These are phyloP conservation scores for Sanguinoderma infundibulare DNA, from an alignment of 1,284 basidiomycete genomes.

Conservation along the genomic window DNA sequence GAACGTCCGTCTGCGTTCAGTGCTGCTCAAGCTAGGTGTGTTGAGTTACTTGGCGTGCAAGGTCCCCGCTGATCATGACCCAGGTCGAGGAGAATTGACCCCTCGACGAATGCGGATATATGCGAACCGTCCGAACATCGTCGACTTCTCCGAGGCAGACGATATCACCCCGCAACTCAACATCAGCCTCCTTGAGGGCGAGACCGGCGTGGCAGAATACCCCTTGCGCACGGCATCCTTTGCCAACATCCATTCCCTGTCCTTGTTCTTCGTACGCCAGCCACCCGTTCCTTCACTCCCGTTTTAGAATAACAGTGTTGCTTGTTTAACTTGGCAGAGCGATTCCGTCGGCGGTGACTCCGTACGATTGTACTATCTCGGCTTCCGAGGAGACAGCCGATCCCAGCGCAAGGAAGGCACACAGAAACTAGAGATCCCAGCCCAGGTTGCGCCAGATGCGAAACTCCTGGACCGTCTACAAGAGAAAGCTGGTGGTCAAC, in stretches of 20 bases:
- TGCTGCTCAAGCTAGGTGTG: conserved; percentile 75
- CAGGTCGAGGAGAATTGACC: conserved; percentile 72
- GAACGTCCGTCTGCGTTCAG: conserved; percentile 73
- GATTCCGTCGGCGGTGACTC: conserved; percentile 66
- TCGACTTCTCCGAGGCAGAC: conserved; percentile 78
- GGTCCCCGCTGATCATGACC: conserved; percentile 15
- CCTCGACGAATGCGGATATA: conserved; percentile 73
- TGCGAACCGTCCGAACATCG: conserved; percentile 70
- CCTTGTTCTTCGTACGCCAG: conserved; percentile 70
- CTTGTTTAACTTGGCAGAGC: conserved; percentile 39
- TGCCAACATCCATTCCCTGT: conserved; percentile 71
- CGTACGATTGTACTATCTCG: conserved; percentile 75
- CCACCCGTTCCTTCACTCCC: background rate
- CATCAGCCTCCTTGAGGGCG: conserved; percentile 71
- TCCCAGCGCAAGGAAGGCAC: conserved; percentile 60
- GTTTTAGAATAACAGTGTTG: background rate
- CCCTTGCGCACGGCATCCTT: conserved; percentile 78
- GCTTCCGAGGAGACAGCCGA: conserved; percentile 77
- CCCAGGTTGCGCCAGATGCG: conserved; percentile 72
- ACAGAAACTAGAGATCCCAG: conserved; percentile 69
- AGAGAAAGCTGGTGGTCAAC: conserved; percentile 59
- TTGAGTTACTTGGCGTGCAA: background rate
- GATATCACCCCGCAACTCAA: conserved; percentile 69
- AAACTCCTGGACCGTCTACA: conserved; percentile 62
- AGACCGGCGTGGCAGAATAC: conserved; percentile 71